Evolutionary conservation across 768 basidiomycete species (phyloP).

Genomic region (Imleria badia): DNA sequence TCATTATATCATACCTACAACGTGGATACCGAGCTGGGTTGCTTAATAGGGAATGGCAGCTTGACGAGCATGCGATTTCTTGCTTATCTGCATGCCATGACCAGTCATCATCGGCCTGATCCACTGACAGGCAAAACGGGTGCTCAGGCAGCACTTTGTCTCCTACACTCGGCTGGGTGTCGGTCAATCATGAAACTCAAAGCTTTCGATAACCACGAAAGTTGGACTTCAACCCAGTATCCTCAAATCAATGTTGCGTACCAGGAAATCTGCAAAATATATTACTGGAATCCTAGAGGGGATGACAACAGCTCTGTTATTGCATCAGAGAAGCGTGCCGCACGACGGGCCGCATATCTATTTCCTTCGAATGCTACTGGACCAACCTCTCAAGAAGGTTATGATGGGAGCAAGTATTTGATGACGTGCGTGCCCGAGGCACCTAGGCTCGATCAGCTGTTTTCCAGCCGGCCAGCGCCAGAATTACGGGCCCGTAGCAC

Average conservation of each 20-base stretch:
- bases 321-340: too few relatives aligned
- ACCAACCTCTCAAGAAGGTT: too few relatives aligned
- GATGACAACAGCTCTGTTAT: too few relatives aligned
- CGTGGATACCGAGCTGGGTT: too few relatives aligned
- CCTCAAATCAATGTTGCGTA: background rate
- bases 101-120: too few relatives aligned
- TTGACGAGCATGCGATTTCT: too few relatives aligned
- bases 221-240: background rate
- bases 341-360: background rate
- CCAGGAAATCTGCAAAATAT: background rate
- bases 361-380: background rate
- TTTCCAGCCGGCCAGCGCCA: background rate
- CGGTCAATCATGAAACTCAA: conserved; percentile 39
- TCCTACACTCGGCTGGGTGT: conserved; percentile 1
- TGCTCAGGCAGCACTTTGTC: too few relatives aligned
- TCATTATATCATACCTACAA: background rate
- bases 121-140: too few relatives aligned
- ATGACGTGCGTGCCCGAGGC: too few relatives aligned
- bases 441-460: background rate
- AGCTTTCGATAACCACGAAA: background rate
- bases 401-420: background rate
- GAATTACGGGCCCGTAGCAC: background rate
- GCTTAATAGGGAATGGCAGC: too few relatives aligned
- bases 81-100: too few relatives aligned
- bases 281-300: too few relatives aligned